Conservation (phyloP, 1,139 yeast species). For the Suhomyces bribrorum region DNA sequence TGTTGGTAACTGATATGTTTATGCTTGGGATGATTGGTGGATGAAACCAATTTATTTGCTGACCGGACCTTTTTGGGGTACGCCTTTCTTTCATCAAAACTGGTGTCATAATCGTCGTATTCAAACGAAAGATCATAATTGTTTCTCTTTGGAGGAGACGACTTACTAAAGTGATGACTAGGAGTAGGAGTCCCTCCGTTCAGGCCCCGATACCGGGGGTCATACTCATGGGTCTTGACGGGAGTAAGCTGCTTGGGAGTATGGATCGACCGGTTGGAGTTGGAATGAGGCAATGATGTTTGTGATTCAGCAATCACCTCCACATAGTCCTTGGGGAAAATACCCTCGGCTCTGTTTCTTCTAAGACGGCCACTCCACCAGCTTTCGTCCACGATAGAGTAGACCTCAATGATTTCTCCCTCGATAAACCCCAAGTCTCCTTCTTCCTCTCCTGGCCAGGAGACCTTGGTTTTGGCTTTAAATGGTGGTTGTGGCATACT, state of each 20-base stretch:
- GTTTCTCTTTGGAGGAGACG: conserved; percentile 19
- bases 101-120: conserved; percentile 27
- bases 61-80: conserved; percentile 21
- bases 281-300: conserved; percentile 14
- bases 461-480: conserved; percentile 72
- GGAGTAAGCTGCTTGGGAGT: conserved; percentile 19
- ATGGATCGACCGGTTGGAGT: conserved; percentile 16
- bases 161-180: conserved; percentile 2
- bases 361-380: conserved; percentile 89
- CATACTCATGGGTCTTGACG: conserved; percentile 19
- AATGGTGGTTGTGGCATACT: conserved; percentile 54
- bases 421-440: conserved; percentile 92
- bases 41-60: conserved; percentile 21
- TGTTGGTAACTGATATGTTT: conserved; percentile 20
- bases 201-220: conserved; percentile 9
- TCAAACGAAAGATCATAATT: conserved; percentile 22
- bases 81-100: conserved; percentile 21
- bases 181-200: conserved; percentile 19
- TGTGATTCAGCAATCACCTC: conserved; percentile 43
- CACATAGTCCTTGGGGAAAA: conserved; percentile 89
- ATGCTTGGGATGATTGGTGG: conserved; percentile 23
- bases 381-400: conserved; percentile 77
- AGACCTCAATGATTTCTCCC: conserved; percentile 86
- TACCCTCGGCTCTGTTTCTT: conserved; percentile 80
- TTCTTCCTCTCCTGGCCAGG: conserved; percentile 90